These are phyloP conservation scores for Petasospora fabianii DNA, from an alignment of 1,139 yeast genomes.

Conservation along the genomic window DNA sequence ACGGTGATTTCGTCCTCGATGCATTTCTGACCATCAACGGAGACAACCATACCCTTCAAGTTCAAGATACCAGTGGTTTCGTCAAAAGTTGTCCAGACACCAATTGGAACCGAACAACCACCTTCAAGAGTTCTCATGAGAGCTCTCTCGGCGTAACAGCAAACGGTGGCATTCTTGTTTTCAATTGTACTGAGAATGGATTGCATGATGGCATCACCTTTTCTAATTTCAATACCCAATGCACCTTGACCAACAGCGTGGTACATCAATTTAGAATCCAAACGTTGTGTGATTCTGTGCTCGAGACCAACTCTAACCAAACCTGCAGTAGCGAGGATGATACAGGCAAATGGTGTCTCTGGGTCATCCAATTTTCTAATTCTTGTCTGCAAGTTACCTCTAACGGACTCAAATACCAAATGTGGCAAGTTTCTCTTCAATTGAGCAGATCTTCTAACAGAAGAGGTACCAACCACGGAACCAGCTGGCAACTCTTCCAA, in stretches of 20 bases:
- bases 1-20: constrained; percentile 45
- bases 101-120: constrained; percentile 97
- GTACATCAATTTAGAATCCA: constrained; percentile 83
- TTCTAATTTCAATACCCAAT: constrained; percentile 82
- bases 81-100: constrained; percentile 66
- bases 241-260: constrained; percentile 99
- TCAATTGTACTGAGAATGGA: constrained; percentile 61
- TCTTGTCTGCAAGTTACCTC: constrained; percentile 88
- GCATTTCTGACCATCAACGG: constrained; percentile 72
- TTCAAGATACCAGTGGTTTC: constrained; percentile 39
- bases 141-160: constrained; percentile 90
- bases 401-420: constrained; percentile 66
- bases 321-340: constrained; percentile 92
- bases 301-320: constrained; percentile 68
- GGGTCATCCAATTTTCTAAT: constrained; percentile 71
- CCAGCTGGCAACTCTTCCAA: constrained; percentile 80
- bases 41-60: constrained; percentile 73
- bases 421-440: constrained; percentile 54
- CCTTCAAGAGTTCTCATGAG: constrained; percentile 89
- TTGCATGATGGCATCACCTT: constrained; percentile 56
- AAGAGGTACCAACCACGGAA: constrained; percentile 88
- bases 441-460: constrained; percentile 88
- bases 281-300: constrained; percentile 62
- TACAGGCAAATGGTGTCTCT: constrained; percentile 65
- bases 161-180: constrained; percentile 61